phyloP scores from a whole-genome alignment of 1,139 yeast genomes.

The Suhomyces coccinellae region DNA sequence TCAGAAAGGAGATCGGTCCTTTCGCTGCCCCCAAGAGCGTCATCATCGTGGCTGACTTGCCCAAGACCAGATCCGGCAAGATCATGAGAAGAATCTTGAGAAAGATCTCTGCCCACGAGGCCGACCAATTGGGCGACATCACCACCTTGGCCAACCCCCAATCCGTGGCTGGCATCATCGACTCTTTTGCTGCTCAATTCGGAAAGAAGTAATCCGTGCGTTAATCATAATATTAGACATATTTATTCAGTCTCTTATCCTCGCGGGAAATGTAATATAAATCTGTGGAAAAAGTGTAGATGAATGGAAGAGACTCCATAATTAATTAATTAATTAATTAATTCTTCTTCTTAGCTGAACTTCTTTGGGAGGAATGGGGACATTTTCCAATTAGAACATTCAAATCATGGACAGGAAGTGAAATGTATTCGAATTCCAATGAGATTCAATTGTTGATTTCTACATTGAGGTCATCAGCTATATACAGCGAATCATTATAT shows the following conservation, averaged over 20 bases:
- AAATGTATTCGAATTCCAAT: too few species aligned
- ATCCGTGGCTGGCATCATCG: constrained; percentile 75
- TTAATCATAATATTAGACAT: constrained; percentile 1
- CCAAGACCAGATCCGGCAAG: constrained; percentile 98
- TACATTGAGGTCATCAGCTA: too few species aligned
- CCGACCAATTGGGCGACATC: constrained; percentile 90
- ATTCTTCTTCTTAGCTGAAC: too few species aligned
- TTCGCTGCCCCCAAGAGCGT: constrained; percentile 97
- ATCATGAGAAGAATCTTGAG: constrained; percentile 98
- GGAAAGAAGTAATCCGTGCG: constrained; percentile 39
- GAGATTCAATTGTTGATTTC: too few species aligned
- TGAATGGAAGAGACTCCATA: too few species aligned
- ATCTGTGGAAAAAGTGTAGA: constrained; percentile 17
- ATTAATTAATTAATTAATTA: too few species aligned
- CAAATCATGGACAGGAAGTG: too few species aligned
- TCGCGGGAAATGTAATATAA: neutral
- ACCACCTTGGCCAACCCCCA: constrained; percentile 88
- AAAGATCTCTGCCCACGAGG: constrained; percentile 86
- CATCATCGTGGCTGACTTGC: constrained; percentile 84
- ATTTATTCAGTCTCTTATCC: constrained; percentile 1
- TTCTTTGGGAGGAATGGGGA: too few species aligned
- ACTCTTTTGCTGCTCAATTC: constrained; percentile 48
- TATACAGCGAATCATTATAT: too few species aligned
- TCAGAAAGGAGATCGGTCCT: constrained; percentile 94
- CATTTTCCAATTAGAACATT: too few species aligned